Evolutionary conservation across 1,284 basidiomycete genomes (phyloP).

Genomic region (Moesziomyces sp.): DNA sequence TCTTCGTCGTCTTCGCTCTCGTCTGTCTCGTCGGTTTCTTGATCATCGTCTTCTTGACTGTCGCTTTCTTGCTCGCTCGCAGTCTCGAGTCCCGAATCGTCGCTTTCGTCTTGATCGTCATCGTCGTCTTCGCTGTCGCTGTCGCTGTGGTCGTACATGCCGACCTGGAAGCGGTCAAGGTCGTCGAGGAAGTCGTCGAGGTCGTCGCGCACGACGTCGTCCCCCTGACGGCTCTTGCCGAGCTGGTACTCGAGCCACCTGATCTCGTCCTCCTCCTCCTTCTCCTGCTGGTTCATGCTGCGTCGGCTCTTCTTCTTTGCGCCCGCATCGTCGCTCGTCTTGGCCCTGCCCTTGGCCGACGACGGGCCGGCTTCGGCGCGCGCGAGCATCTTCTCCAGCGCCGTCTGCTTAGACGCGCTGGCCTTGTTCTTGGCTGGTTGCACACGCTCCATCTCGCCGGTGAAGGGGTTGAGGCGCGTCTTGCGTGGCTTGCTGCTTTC

Average conservation of each 20-base stretch:
- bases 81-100: constrained; percentile 14
- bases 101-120: constrained; percentile 8
- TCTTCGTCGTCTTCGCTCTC: constrained; percentile 3
- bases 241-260: constrained; percentile 64
- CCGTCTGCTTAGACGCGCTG: constrained; percentile 25
- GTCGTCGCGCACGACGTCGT: constrained; percentile 50
- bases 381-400: constrained; percentile 44
- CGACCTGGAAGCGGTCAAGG: constrained; percentile 54
- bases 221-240: constrained; percentile 27
- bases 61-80: constrained; percentile 11
- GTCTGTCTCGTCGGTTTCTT: not conserved
- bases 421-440: constrained; percentile 4
- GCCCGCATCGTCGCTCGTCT: constrained; percentile 6
- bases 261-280: constrained; percentile 66
- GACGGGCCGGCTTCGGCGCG: constrained; percentile 28
- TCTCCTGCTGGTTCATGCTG: constrained; percentile 53
- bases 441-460: constrained; percentile 33
- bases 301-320: constrained; percentile 34
- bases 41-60: constrained; percentile 9
- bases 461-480: constrained; percentile 40
- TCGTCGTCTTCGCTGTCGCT: constrained; percentile 11
- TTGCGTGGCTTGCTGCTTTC: constrained; percentile 2
- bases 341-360: constrained; percentile 16
- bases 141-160: constrained; percentile 40
- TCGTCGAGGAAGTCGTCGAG: constrained; percentile 59